Conservation (phyloP, 441 rosid species). For the Populus hybrid region DNA sequence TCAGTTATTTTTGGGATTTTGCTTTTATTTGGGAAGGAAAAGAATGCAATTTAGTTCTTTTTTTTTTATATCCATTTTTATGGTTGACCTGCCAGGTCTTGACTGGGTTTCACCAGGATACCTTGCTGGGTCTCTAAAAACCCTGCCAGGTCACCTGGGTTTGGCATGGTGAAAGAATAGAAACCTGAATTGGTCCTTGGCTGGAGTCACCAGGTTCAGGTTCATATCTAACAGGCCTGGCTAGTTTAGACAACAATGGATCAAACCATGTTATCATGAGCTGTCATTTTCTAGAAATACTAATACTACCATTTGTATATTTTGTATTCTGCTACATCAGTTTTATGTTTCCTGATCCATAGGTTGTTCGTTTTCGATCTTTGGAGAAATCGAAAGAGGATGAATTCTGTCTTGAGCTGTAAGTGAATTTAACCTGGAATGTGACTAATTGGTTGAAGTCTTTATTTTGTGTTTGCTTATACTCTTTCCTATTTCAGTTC, state of each 20-base stretch:
- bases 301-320: background rate
- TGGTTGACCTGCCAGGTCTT: background rate
- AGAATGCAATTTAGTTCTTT: background rate
- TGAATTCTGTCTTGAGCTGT: constrained; percentile 83
- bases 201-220: background rate
- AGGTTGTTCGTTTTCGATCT: constrained; percentile 90
- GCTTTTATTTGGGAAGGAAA: background rate
- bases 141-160: background rate
- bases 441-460: background rate
- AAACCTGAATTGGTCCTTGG: background rate
- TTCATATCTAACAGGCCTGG: background rate
- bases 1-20: background rate
- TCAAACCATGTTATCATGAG: background rate
- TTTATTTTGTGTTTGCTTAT: background rate
- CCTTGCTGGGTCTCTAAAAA: background rate
- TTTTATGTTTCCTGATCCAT: constrained; percentile 5
- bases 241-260: background rate
- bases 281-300: background rate
- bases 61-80: background rate
- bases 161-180: background rate
- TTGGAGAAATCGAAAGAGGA: constrained; percentile 93
- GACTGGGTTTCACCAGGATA: background rate
- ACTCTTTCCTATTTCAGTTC: constrained; percentile 36
- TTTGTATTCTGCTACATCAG: background rate
- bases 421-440: constrained; percentile 33